Evolutionary conservation across 352 stramenopile species (phyloP).

Genomic region (Phytophthora aleatoria): DNA sequence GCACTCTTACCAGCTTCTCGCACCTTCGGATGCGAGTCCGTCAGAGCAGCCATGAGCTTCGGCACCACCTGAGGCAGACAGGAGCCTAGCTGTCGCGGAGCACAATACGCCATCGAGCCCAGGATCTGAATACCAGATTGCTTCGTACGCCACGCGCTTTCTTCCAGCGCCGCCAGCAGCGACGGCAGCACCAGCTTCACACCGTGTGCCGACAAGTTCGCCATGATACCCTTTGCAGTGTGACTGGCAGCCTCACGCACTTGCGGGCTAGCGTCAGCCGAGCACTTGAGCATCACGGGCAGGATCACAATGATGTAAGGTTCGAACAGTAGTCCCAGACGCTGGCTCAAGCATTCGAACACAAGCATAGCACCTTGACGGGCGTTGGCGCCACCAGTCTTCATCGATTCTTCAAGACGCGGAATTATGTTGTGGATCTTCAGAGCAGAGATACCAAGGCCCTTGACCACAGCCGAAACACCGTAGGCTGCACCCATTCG

Average conservation of each 20-base stretch:
- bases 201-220: slow-evolving; percentile 97
- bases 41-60: slow-evolving; percentile 96
- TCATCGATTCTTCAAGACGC: slow-evolving; percentile 86
- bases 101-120: slow-evolving; percentile 97
- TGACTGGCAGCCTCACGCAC: slow-evolving; percentile 96
- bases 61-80: slow-evolving; percentile 99
- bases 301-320: slow-evolving; percentile 98
- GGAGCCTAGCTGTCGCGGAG: slow-evolving; percentile 97
- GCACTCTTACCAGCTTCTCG: slow-evolving; percentile 95
- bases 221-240: slow-evolving; percentile 98
- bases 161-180: slow-evolving; percentile 95
- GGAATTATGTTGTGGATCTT: slow-evolving; percentile 98
- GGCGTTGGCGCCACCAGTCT: slow-evolving; percentile 70
- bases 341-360: slow-evolving; percentile 97
- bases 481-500: slow-evolving; percentile 96
- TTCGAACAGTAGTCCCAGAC: slow-evolving; percentile 98
- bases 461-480: slow-evolving; percentile 99
- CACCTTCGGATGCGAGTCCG: slow-evolving; percentile 99
- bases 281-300: slow-evolving; percentile 98
- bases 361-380: slow-evolving; percentile 96
- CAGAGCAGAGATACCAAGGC: slow-evolving; percentile 97
- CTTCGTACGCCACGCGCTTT: slow-evolving; percentile 98
- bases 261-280: slow-evolving; percentile 95
- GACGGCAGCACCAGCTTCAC: slow-evolving; percentile 99
- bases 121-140: slow-evolving; percentile 98